A percentile compares a stretch with the other conserved stretches of the same genome.
Conservation (phyloP, 2,329 filamentous ascomycete species). For the Aulographum hederae region DNA sequence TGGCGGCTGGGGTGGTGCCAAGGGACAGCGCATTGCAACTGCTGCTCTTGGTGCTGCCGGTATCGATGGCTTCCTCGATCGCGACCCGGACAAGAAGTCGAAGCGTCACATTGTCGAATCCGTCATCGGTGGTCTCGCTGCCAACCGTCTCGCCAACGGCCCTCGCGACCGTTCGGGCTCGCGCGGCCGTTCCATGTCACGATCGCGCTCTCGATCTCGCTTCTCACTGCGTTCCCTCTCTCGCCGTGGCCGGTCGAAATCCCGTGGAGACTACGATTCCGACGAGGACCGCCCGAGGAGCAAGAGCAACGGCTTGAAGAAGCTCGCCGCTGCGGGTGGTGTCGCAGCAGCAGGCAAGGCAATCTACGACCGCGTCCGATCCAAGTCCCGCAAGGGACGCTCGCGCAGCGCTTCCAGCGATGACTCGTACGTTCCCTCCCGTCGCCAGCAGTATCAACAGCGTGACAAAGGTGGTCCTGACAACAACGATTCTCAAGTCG, state of each 20-base stretch:
- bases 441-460: conserved; percentile 20
- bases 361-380: conserved; percentile 35
- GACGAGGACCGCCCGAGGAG: conserved; percentile 18
- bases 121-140: conserved; percentile 72
- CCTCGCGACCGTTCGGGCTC: conserved; percentile 49
- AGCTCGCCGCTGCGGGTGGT: conserved; percentile 26
- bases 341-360: conserved; percentile 31
- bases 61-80: conserved; percentile 57
- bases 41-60: conserved; percentile 73
- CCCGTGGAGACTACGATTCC: conserved; percentile 32
- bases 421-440: conserved; percentile 33
- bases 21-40: conserved; percentile 80
- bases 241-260: conserved; percentile 26
- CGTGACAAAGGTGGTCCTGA: conserved; percentile 18
- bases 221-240: conserved; percentile 23
- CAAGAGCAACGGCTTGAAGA: conserved; percentile 16
- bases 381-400: conserved; percentile 29
- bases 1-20: conserved; percentile 76
- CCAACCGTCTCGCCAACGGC: conserved; percentile 73
- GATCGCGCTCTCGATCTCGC: conserved; percentile 41
- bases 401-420: conserved; percentile 25
- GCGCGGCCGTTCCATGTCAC: conserved; percentile 22
- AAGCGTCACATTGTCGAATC: conserved; percentile 75
- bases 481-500: conserved; percentile 16
- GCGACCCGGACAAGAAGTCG: conserved; percentile 50